Percentiles rank a stretch among this genome's conserved stretches.
These are phyloP conservation scores for Annulohypoxylon maeteangense DNA, from an alignment of 495 filamentous ascomycete species.

Conservation along the genomic window DNA sequence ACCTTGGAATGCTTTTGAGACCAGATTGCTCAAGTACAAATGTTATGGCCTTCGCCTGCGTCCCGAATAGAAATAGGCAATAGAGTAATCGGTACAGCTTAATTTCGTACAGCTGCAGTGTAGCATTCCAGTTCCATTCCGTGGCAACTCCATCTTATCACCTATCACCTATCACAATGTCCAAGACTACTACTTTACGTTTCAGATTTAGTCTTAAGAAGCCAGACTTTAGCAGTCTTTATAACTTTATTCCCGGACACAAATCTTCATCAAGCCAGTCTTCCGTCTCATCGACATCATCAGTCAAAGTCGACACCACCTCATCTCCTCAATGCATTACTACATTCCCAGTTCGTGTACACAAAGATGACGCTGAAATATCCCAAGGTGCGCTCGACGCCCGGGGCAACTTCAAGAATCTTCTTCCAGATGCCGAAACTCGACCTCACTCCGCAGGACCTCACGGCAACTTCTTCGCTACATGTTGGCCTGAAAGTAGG, in stretches of 20 bases:
- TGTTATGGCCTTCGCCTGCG: neutral
- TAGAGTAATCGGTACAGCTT: neutral
- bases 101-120: slow-evolving; percentile 8
- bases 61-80: neutral
- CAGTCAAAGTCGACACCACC: neutral
- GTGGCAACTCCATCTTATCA: too few relatives aligned
- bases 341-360: slow-evolving; percentile 3
- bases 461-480: slow-evolving; percentile 10
- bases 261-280: slow-evolving; percentile 1
- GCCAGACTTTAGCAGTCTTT: neutral
- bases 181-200: slow-evolving; percentile 10
- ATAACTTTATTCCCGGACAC: slow-evolving; percentile 6
- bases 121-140: neutral
- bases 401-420: slow-evolving; percentile 1
- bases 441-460: slow-evolving; percentile 10
- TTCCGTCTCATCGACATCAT: neutral
- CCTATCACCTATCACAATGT: slow-evolving; percentile 9
- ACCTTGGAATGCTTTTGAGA: neutral
- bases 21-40: slow-evolving; percentile 1
- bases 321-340: slow-evolving; percentile 6
- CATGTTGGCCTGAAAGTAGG: slow-evolving; percentile 2
- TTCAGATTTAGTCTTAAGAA: slow-evolving; percentile 9
- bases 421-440: slow-evolving; percentile 5
- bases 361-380: neutral
- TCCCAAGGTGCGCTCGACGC: neutral